phyloP scores from a whole-genome alignment of 805 yeast genomes.

The Saturnispora sanitii region DNA sequence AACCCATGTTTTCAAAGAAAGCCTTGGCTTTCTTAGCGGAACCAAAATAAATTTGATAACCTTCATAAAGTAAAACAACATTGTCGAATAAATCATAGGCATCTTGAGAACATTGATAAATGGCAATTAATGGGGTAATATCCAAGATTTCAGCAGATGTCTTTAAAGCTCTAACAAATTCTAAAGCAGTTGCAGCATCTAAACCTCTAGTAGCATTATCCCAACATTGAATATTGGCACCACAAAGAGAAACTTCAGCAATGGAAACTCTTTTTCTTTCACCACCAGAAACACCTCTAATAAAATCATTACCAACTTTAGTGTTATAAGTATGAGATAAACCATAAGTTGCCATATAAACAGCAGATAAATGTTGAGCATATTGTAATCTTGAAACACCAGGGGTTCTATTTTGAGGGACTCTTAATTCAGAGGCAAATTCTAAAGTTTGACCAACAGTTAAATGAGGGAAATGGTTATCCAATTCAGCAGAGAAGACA shows the following conservation, averaged over 20 bases:
- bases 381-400: constrained; percentile 49
- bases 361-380: constrained; percentile 42
- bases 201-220: constrained; percentile 66
- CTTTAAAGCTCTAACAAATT: constrained; percentile 49
- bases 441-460: constrained; percentile 57
- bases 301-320: constrained; percentile 52
- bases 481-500: constrained; percentile 59
- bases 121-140: constrained; percentile 43
- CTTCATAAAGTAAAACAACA: constrained; percentile 33
- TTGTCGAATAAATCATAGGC: constrained; percentile 37
- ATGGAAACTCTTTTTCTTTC: constrained; percentile 57
- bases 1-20: constrained; percentile 35
- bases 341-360: constrained; percentile 26
- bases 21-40: constrained; percentile 29
- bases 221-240: constrained; percentile 42
- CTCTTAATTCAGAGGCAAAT: constrained; percentile 51
- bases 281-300: constrained; percentile 62
- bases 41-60: constrained; percentile 35
- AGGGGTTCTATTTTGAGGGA: constrained; percentile 52
- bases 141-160: constrained; percentile 42
- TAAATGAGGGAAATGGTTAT: constrained; percentile 57
- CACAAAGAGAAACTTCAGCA: constrained; percentile 40
- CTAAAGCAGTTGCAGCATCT: constrained; percentile 62
- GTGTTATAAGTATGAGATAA: constrained; percentile 43
- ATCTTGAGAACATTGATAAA: constrained; percentile 37